phyloP scores from a whole-genome alignment of 2,329 filamentous ascomycete species.

The Trichoderma asperellum region DNA sequence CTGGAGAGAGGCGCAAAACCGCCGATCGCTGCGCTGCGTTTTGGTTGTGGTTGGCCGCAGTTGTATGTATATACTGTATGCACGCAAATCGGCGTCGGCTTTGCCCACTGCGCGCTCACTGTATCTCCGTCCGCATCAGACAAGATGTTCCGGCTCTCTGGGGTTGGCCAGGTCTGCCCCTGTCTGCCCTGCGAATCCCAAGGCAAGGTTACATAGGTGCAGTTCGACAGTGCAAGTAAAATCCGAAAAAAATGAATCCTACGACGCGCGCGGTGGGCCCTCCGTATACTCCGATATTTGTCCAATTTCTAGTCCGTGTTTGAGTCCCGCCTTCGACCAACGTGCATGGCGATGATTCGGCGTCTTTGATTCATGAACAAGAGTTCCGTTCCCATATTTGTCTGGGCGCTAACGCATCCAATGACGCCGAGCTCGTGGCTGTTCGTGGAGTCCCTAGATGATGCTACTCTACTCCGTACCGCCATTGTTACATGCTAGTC shows the following conservation, averaged over 20 bases:
- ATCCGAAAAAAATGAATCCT: slow-evolving; percentile 3
- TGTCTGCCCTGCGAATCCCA: neutral
- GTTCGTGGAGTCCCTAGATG: neutral
- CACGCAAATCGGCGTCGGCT: neutral
- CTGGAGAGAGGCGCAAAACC: neutral
- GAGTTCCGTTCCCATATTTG: neutral
- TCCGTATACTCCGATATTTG: slow-evolving; percentile 24
- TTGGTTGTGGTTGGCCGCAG: neutral
- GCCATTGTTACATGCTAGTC: neutral
- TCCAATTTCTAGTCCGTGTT: slow-evolving; percentile 18
- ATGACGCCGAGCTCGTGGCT: neutral
- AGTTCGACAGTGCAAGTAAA: neutral
- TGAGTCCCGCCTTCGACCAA: slow-evolving; percentile 16
- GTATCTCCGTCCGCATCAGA: neutral
- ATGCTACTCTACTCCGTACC: neutral
- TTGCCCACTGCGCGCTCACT: neutral
- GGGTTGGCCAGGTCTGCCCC: neutral
- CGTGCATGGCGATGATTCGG: slow-evolving; percentile 1
- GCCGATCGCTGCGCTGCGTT: neutral
- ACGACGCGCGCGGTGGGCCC: slow-evolving; percentile 16
- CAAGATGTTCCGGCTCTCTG: neutral
- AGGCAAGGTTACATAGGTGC: neutral
- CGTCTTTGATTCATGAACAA: neutral
- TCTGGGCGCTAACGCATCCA: neutral
- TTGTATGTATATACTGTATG: neutral